Evolutionary conservation across 257 asterid genomes (phyloP), one percentile per base, ranked within the genome.

Genomic region (Galeopsis tetrahit): DNA sequence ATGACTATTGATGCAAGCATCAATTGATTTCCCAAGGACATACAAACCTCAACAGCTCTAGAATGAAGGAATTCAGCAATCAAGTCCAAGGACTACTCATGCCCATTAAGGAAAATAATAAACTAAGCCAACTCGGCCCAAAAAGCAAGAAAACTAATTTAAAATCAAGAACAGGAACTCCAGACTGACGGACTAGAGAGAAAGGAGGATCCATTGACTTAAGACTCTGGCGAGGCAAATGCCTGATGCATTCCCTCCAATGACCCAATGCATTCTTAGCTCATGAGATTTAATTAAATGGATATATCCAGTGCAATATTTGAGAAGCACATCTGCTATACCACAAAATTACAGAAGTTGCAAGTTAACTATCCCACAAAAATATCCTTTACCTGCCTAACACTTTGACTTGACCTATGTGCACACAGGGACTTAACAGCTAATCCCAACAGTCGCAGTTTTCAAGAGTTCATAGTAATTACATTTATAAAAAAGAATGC

Each of bases 211-310:
- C 42, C 51, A 62, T 28, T 32, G 44, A 49, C 35, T 40, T 58
- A 48, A 48, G 76, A 60, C 31, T 60, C 69, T 61, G 39, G 52
- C 48, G n/a, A 35, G 34, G 69, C 69, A 71, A 61, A 38, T 57
- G 67, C 56, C 69, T 55, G 43, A 55, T 21, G 32, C 33, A 14
- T 4, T 15, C 69, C 69, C 62, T 72, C 64, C 63, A 48, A 61
- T 48, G 70, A 46, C 8, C 6, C 43, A 21, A 61, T 40, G 34
- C 36, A 31, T 10, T 42, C 36, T 49, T 33, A 61, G 62, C 36
- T 63, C 31, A 70, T 17, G 40, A 69, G n/a, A 10, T 48, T n/a
- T 44, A 8, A 15, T 34, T n/a, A 46, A 49, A 33, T 28, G 14
- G 68, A 71, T 14, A 61, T 4, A 51, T 15, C 46, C 53, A 15